Percentiles rank a stretch among this genome's conserved stretches.
These are phyloP conservation scores for Kodamaea restingae DNA, from an alignment of 805 yeast species.

Conservation along the genomic window DNA sequence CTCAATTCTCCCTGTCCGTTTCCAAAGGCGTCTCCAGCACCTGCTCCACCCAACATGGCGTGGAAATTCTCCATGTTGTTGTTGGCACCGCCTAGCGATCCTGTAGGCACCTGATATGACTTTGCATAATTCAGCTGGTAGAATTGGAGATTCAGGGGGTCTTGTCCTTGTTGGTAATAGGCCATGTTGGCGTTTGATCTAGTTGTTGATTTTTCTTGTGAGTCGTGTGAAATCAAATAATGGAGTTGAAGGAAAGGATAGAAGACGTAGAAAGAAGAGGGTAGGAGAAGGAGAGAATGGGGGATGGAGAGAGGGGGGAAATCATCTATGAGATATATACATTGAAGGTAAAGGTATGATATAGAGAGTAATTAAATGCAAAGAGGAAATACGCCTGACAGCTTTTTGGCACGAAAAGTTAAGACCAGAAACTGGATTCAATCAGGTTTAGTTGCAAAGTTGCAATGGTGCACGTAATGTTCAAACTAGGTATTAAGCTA, in stretches of 20 bases:
- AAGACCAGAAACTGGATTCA: too few species aligned
- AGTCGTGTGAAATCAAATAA: slow-evolving; percentile 4
- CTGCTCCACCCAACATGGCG: slow-evolving; percentile 27
- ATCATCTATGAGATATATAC: too few species aligned
- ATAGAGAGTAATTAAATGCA: too few species aligned
- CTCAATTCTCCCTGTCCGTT: slow-evolving; percentile 54
- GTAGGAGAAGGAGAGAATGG: too few species aligned
- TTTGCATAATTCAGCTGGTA: slow-evolving; percentile 40
- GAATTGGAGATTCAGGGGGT: slow-evolving; percentile 39
- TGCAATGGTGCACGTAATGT: too few species aligned
- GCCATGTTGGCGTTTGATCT: slow-evolving; percentile 26
- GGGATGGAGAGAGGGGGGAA: too few species aligned
- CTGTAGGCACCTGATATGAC: slow-evolving; percentile 19
- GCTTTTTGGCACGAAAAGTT: too few species aligned
- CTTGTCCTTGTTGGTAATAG: slow-evolving; percentile 32
- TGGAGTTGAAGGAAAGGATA: not conserved
- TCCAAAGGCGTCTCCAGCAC: slow-evolving; percentile 16
- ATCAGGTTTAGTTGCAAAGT: too few species aligned
- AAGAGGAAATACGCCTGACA: too few species aligned
- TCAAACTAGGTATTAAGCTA: too few species aligned
- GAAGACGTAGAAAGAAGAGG: too few species aligned
- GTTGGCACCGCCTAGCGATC: slow-evolving; percentile 7
- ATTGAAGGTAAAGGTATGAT: too few species aligned
- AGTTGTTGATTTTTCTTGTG: slow-evolving; percentile 7
- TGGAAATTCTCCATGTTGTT: slow-evolving; percentile 25